Conservation (phyloP, 2,329 filamentous ascomycete genomes). For the Sporothrix luriei region DNA sequence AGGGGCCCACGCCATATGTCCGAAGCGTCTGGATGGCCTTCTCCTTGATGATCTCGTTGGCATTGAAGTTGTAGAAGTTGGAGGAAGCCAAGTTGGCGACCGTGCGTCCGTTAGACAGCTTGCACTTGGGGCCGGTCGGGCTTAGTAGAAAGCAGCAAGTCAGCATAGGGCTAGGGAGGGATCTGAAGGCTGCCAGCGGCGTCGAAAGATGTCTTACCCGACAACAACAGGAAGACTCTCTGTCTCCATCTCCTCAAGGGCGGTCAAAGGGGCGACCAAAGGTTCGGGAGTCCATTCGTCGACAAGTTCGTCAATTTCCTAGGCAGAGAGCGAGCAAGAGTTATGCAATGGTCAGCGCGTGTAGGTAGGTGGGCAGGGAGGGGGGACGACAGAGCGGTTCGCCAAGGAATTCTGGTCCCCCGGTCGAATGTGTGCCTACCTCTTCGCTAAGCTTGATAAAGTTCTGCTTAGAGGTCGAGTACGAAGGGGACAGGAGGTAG, state of each 20-base stretch:
- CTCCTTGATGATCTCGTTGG: constrained; percentile 89
- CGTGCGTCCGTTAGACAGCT: constrained; percentile 82
- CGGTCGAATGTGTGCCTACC: constrained; percentile 39
- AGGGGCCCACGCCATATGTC: constrained; percentile 94
- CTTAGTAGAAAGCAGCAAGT: constrained; percentile 48
- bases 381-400: neutral
- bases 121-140: constrained; percentile 85
- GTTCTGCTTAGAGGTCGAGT: constrained; percentile 87
- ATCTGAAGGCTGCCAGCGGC: neutral
- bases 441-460: constrained; percentile 88
- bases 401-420: neutral
- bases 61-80: constrained; percentile 97
- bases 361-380: neutral
- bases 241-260: constrained; percentile 76
- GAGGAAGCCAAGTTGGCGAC: constrained; percentile 92
- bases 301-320: constrained; percentile 93
- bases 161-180: neutral
- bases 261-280: constrained; percentile 72
- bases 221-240: constrained; percentile 86
- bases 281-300: constrained; percentile 97
- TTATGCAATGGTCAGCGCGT: neutral
- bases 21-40: constrained; percentile 92
- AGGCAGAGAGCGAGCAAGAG: too few species aligned
- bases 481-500: constrained; percentile 88
- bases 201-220: constrained; percentile 60